These are phyloP conservation scores for Cercophora scortea DNA, from an alignment of 495 filamentous ascomycete species.

Conservation along the genomic window DNA sequence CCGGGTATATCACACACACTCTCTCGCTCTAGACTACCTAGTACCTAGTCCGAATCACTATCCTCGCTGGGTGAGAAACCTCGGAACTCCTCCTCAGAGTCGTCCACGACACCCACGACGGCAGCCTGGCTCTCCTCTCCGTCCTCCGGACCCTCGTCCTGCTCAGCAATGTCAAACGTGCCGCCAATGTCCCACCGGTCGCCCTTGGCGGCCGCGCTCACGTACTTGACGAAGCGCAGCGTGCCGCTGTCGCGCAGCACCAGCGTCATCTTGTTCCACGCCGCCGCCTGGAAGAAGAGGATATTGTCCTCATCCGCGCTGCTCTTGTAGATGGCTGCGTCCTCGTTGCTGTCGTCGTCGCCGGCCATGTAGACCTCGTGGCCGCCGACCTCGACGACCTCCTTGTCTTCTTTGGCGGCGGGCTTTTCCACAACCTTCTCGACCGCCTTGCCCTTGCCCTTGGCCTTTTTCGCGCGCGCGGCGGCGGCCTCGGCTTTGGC, in stretches of 20 bases:
- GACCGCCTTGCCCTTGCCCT: constrained; percentile 31
- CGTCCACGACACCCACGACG: constrained; percentile 21
- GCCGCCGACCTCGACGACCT: constrained; percentile 58
- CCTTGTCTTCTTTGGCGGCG: constrained; percentile 26
- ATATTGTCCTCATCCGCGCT: constrained; percentile 83
- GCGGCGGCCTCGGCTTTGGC: constrained; percentile 13
- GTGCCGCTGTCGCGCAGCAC: constrained; percentile 82
- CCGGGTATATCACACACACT: too few relatives aligned
- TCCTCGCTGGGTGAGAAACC: constrained; percentile 37
- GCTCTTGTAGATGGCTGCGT: constrained; percentile 81
- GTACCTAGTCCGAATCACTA: constrained; percentile 32
- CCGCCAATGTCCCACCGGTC: constrained; percentile 91
- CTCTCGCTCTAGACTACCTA: not conserved
- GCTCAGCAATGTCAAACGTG: constrained; percentile 51
- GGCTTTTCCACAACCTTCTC: constrained; percentile 14
- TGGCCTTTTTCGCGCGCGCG: constrained; percentile 9
- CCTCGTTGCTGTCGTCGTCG: constrained; percentile 66
- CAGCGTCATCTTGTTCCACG: constrained; percentile 84
- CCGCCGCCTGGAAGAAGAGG: constrained; percentile 77
- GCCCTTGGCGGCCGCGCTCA: constrained; percentile 69
- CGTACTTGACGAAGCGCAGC: constrained; percentile 93
- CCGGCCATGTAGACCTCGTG: constrained; percentile 91
- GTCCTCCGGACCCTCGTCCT: constrained; percentile 27
- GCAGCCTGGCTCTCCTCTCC: constrained; percentile 18
- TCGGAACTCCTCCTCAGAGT: constrained; percentile 40